Percentiles rank a stretch among this genome's conserved stretches.
Conservation (phyloP, 192 early-diverging fungal genomes). For the Backusella australiensis region DNA sequence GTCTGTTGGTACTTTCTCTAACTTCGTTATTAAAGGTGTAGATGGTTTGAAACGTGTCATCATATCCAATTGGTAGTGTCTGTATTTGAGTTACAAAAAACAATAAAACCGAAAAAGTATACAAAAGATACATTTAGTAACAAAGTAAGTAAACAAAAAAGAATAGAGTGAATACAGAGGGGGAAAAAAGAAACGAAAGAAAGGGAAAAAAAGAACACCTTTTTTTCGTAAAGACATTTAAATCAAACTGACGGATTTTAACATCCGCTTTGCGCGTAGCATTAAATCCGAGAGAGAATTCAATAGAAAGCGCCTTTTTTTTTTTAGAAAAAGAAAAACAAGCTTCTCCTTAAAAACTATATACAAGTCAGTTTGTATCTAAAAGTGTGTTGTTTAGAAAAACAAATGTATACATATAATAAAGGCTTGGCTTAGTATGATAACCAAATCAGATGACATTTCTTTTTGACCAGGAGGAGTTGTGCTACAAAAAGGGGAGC, state of each 20-base stretch:
- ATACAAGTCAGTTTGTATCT: constrained; percentile 1
- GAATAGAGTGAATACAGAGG: background rate
- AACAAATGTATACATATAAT: background rate
- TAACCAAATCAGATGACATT: background rate
- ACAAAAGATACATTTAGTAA: background rate
- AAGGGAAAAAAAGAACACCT: background rate
- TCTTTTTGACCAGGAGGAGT: background rate
- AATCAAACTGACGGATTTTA: constrained; percentile 1
- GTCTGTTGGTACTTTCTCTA: background rate
- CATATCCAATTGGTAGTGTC: background rate
- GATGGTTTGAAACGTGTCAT: background rate
- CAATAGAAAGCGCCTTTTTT: background rate
- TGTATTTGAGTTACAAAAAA: background rate
- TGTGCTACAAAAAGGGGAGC: background rate
- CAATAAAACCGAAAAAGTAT: background rate
- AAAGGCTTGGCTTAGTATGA: background rate
- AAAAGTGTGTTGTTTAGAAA: background rate
- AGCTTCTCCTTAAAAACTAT: background rate
- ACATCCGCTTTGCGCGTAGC: background rate
- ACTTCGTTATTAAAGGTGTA: background rate
- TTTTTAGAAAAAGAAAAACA: background rate
- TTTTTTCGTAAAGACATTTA: background rate
- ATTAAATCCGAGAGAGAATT: background rate
- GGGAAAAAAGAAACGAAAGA: background rate
- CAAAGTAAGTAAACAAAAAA: background rate